Base-by-base conservation (phyloP, 495 filamentous ascomycete genomes). In the Tuber aestivum region DNA sequence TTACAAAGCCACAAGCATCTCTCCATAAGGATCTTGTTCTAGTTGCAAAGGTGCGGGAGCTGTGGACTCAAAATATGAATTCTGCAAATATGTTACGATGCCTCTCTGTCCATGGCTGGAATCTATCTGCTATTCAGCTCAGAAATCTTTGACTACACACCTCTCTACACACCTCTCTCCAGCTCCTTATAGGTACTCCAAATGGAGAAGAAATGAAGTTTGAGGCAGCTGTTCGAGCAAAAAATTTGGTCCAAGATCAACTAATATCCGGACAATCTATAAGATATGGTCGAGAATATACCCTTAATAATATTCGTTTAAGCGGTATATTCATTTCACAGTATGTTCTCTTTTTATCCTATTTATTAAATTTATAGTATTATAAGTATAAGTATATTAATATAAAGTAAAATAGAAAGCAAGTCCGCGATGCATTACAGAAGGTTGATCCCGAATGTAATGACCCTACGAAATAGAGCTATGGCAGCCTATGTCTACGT, bases 261-360 rank as follows among this genome's bases (percentile, higher is more conserved):
- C 8, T 74, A 4, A 48, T 74, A 2, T 70, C 42, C 2, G 41
- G 65, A 6, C 65, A 74, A 27, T 35, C 32, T 4, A 70, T 74
- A 16, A 41, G 50, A n/a, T 74, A 48, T 70, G 65, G 41, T 7
- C 27, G 4, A 0, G 50, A 41, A 23, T 74, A 74, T 70, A 37
- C 73, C 7, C 50, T 74, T 10, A 70, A 40, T 1, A 74, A 74
- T 74, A 74, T 74, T 3, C 23, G 16, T 1, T 37, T 48, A 23
- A 45, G 50, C 0, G 41, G 73, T 10, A 9, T 74, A 0, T 70
- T 74, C 16, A 38, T 74, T 0, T 74, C 27, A 2, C 16, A 70
- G 73, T 70, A 23, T n/a, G 65, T 70, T 21, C 20, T 44, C 16
- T 10, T 42, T 14, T 42, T 42, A 1, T 42, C 12, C 1, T 42